Percentiles rank a stretch among this genome's conserved stretches.
Evolutionary conservation across 2,329 filamentous ascomycete species (phyloP).

Genomic region (Aschersonia sp.): DNA sequence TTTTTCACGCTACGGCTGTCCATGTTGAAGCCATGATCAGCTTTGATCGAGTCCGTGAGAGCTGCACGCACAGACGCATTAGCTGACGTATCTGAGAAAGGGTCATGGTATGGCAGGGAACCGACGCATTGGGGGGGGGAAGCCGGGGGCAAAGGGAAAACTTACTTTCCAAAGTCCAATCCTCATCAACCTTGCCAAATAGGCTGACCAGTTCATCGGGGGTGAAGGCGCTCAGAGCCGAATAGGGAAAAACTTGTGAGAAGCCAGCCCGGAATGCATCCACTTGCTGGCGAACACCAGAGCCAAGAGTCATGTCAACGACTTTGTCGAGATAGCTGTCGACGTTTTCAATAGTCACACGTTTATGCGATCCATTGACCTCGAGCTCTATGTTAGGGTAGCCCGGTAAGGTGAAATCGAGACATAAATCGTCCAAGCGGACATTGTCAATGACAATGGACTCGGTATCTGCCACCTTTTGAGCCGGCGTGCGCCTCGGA

Average conservation of each 20-base stretch:
- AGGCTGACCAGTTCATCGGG: slow-evolving; percentile 89
- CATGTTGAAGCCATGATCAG: slow-evolving; percentile 96
- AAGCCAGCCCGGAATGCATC: slow-evolving; percentile 87
- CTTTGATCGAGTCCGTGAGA: slow-evolving; percentile 96
- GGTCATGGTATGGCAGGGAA: too few species aligned
- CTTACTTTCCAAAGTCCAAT: slow-evolving; percentile 96
- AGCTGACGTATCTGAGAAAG: neutral
- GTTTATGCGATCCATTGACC: slow-evolving; percentile 55
- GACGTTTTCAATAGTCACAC: slow-evolving; percentile 86
- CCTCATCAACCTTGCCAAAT: slow-evolving; percentile 84
- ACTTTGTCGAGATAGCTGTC: slow-evolving; percentile 77
- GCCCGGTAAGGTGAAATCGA: slow-evolving; percentile 92
- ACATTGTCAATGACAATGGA: slow-evolving; percentile 62
- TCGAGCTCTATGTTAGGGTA: slow-evolving; percentile 78
- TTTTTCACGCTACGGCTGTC: slow-evolving; percentile 94
- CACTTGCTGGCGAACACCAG: slow-evolving; percentile 74
- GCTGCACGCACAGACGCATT: slow-evolving; percentile 31
- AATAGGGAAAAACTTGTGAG: slow-evolving; percentile 91
- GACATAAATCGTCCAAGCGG: slow-evolving; percentile 68
- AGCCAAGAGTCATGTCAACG: slow-evolving; percentile 81
- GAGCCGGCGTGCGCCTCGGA: slow-evolving; percentile 43
- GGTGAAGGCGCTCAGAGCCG: slow-evolving; percentile 83
- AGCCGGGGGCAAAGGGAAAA: too few species aligned
- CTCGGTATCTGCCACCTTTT: slow-evolving; percentile 58
- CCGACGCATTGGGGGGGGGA: too few species aligned